These are phyloP conservation scores for Xerocomus minutiporus DNA, from an alignment of 1,284 basidiomycete genomes.

Conservation along the genomic window DNA sequence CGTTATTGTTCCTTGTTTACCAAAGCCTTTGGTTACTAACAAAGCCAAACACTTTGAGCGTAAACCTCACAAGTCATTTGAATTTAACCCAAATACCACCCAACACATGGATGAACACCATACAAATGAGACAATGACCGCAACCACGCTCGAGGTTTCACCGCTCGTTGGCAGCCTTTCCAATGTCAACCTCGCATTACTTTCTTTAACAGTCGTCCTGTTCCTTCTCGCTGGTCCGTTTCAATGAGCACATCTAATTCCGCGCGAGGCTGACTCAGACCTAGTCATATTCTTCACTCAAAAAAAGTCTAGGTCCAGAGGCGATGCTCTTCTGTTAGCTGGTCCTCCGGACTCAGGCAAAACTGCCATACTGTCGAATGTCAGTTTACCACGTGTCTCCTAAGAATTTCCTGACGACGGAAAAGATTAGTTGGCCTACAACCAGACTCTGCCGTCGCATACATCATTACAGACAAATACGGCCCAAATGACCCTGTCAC, in stretches of 20 bases:
- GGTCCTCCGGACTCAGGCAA: slow-evolving; percentile 73
- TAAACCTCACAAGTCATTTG: neutral
- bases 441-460: slow-evolving; percentile 59
- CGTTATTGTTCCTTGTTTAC: slow-evolving; percentile 12
- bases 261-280: slow-evolving; percentile 14
- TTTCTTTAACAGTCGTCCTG: slow-evolving; percentile 24
- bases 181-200: slow-evolving; percentile 16
- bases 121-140: slow-evolving; percentile 2
- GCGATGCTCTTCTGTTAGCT: slow-evolving; percentile 58
- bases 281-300: slow-evolving; percentile 40
- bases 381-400: slow-evolving; percentile 29
- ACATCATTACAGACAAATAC: slow-evolving; percentile 71
- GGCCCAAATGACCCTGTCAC: slow-evolving; percentile 42
- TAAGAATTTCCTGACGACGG: slow-evolving; percentile 22
- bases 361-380: slow-evolving; percentile 59
- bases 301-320: slow-evolving; percentile 44
- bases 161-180: slow-evolving; percentile 23
- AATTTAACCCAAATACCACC: too few relatives aligned
- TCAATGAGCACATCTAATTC: neutral
- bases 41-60: neutral
- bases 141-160: slow-evolving; percentile 15
- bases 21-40: slow-evolving; percentile 10
- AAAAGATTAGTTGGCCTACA: slow-evolving; percentile 54
- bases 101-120: slow-evolving; percentile 11
- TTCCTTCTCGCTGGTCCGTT: slow-evolving; percentile 26